phyloP scores from a whole-genome alignment of 2,329 filamentous ascomycete species.

The Nothomitra cinnamomea region DNA sequence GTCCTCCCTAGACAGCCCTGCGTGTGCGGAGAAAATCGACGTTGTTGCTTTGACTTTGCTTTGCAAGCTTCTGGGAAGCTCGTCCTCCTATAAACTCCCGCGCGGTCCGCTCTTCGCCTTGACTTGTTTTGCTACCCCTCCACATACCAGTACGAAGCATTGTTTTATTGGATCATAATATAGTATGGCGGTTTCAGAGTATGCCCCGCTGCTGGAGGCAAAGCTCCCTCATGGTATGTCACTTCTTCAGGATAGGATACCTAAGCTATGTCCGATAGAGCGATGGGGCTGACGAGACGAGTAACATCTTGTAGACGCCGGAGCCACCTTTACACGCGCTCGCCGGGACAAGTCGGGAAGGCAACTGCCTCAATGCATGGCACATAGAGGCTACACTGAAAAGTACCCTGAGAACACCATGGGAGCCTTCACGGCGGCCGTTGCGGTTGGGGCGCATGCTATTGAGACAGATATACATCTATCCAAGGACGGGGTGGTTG shows the following conservation, averaged over 20 bases:
- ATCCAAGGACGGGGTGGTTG: constrained; percentile 64
- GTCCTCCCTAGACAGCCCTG: no score
- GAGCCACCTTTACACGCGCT: constrained; percentile 4
- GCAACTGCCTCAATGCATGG: constrained; percentile 51
- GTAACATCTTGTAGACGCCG: neutral
- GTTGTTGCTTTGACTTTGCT: no score
- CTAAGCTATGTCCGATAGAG: no score
- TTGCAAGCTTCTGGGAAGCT: no score
- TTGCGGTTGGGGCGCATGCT: constrained; percentile 58
- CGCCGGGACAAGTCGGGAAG: constrained; percentile 3
- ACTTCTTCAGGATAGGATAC: neutral
- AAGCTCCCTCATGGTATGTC: neutral
- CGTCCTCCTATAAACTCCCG: no score
- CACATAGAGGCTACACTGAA: constrained; percentile 64
- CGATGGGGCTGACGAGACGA: neutral
- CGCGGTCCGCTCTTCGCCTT: no score
- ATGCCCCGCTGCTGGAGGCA: neutral
- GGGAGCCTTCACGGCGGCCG: constrained; percentile 56
- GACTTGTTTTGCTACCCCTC: no score
- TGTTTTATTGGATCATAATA: neutral
- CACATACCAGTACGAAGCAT: neutral
- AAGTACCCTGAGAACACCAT: constrained; percentile 75
- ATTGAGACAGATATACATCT: constrained; percentile 83
- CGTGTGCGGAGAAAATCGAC: no score
- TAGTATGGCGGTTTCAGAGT: neutral